Evolutionary conservation across 2,329 filamentous ascomycete genomes (phyloP).

Genomic region (Trichoderma brevicompactum): DNA sequence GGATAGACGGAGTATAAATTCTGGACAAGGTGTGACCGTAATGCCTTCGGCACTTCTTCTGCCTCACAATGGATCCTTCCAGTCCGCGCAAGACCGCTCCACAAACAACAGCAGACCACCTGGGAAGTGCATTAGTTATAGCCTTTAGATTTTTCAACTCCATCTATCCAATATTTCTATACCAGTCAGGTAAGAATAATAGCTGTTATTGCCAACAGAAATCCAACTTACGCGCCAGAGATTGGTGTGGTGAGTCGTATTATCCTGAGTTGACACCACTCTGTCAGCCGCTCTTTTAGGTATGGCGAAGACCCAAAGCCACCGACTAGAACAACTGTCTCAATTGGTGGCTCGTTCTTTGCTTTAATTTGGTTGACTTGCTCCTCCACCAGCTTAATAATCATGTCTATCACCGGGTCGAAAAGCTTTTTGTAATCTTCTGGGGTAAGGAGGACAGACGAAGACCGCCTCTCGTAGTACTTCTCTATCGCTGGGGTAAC

Average conservation of each 20-base stretch:
- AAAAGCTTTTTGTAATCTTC: background rate
- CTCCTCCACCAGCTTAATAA: background rate
- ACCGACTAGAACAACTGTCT: background rate
- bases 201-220: background rate
- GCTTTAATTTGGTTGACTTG: background rate
- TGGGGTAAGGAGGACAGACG: background rate
- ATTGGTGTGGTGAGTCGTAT: slow-evolving; percentile 9
- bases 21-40: background rate
- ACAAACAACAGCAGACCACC: slow-evolving; percentile 20
- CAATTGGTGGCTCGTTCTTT: background rate
- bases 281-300: slow-evolving; percentile 4
- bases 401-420: background rate
- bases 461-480: slow-evolving; percentile 4
- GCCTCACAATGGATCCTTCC: slow-evolving; percentile 6
- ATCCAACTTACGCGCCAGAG: slow-evolving; percentile 19
- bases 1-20: background rate
- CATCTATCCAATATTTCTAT: no score
- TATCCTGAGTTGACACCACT: background rate
- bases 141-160: background rate
- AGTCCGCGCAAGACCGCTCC: slow-evolving; percentile 11
- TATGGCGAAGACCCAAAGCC: background rate
- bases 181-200: no score
- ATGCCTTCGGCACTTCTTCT: slow-evolving; percentile 22
- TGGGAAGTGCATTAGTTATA: background rate
- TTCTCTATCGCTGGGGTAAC: background rate